phyloP scores from a whole-genome alignment of 768 basidiomycete species.

The Erythrobasidium yunnanense region DNA sequence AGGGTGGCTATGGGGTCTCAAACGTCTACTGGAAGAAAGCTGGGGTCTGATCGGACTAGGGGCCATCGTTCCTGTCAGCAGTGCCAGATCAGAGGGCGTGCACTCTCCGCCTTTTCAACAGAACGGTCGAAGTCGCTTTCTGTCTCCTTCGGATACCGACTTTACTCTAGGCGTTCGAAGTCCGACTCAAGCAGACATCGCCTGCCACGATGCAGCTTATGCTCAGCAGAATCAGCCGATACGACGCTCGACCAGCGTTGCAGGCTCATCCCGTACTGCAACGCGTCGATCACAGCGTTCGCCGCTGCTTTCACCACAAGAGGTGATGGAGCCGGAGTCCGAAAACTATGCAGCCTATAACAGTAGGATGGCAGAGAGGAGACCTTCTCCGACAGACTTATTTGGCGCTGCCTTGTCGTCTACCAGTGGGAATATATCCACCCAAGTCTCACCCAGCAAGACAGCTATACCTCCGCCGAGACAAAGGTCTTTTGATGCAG shows the following conservation, averaged over 20 bases:
- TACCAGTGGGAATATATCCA: slow-evolving; percentile 7
- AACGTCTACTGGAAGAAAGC: slow-evolving; percentile 61
- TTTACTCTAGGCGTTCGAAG: too few relatives aligned
- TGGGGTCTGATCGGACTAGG: slow-evolving; percentile 51
- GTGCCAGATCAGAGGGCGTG: not conserved
- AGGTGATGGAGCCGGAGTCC: not conserved
- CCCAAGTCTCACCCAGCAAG: slow-evolving; percentile 15
- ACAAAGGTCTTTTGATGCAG: not conserved
- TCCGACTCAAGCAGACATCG: not conserved
- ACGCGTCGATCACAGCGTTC: not conserved
- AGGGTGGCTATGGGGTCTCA: slow-evolving; percentile 82
- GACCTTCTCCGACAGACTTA: too few relatives aligned
- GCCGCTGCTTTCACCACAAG: not conserved
- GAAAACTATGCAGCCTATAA: too few relatives aligned
- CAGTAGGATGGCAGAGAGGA: too few relatives aligned
- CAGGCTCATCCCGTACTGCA: slow-evolving; percentile 11
- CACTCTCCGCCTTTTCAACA: too few relatives aligned
- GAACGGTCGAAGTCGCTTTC: too few relatives aligned
- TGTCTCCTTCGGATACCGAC: too few relatives aligned
- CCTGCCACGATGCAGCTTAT: not conserved
- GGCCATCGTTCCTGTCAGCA: not conserved
- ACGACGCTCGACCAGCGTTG: not conserved
- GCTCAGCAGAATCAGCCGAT: not conserved
- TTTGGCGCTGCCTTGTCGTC: too few relatives aligned
- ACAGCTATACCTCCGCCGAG: not conserved